A percentile compares a stretch with the other conserved stretches of the same genome.
Evolutionary conservation across 305 asterid genomes (phyloP).

Genomic region (Striga hermonthica): DNA sequence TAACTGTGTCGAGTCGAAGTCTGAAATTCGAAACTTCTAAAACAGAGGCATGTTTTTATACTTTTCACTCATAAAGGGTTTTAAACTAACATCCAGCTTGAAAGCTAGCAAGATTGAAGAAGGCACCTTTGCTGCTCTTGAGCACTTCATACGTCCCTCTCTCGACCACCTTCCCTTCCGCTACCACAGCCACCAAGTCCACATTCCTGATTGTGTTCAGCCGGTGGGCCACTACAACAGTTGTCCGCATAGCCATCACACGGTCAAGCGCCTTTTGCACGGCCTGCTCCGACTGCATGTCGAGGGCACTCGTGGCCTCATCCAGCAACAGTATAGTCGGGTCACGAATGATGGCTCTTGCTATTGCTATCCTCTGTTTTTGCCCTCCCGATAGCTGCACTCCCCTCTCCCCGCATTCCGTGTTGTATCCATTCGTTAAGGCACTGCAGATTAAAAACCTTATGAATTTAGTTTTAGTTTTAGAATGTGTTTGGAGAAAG

Average conservation of each 20-base stretch:
- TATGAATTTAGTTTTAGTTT: too few species aligned
- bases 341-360: slow-evolving; percentile 72
- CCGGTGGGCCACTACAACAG: slow-evolving; percentile 82
- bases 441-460: too few species aligned
- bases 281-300: slow-evolving; percentile 76
- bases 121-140: slow-evolving; percentile 56
- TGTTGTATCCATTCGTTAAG: slow-evolving; percentile 58
- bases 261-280: slow-evolving; percentile 86
- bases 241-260: slow-evolving; percentile 70
- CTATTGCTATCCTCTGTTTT: slow-evolving; percentile 89
- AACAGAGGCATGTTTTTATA: too few species aligned
- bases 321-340: slow-evolving; percentile 72
- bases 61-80: too few species aligned
- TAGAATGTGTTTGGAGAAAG: too few species aligned
- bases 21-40: too few species aligned
- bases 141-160: slow-evolving; percentile 72
- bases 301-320: slow-evolving; percentile 88
- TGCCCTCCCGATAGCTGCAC: slow-evolving; percentile 85
- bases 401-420: slow-evolving; percentile 84
- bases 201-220: slow-evolving; percentile 73
- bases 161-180: slow-evolving; percentile 74
- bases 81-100: too few species aligned
- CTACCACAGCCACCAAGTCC: slow-evolving; percentile 69
- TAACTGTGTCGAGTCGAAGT: too few species aligned
- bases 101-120: slow-evolving; percentile 22